Evolutionary conservation across 805 yeast species (phyloP).

Genomic region (Kodamaea kaohsiungensis): DNA sequence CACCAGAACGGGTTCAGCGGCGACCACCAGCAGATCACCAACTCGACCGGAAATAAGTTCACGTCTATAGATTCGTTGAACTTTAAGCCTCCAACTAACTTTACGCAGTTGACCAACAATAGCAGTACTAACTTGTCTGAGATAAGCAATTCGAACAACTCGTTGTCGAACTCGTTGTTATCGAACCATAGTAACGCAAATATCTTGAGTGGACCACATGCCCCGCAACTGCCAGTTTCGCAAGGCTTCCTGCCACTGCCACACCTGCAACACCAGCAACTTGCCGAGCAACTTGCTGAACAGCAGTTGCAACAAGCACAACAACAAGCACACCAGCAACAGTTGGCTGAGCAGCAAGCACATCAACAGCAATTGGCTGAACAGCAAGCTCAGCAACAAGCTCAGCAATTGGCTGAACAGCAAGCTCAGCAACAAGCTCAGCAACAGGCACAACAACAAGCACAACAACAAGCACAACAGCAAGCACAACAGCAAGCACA

Average conservation of each 20-base stretch:
- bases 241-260: constrained; percentile 14
- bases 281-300: constrained; percentile 14
- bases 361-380: constrained; percentile 10
- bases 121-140: constrained; percentile 43
- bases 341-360: constrained; percentile 9
- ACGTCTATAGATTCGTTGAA: constrained; percentile 39
- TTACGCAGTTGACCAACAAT: constrained; percentile 41
- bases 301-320: constrained; percentile 11
- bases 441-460: constrained; percentile 10
- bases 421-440: constrained; percentile 14
- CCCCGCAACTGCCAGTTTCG: constrained; percentile 10
- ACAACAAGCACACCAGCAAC: constrained; percentile 9
- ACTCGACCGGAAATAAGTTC: constrained; percentile 23
- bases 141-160: constrained; percentile 26
- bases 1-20: constrained; percentile 4
- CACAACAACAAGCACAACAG: constrained; percentile 13
- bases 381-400: constrained; percentile 12
- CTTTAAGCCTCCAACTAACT: constrained; percentile 43
- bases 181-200: constrained; percentile 16
- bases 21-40: background rate
- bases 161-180: constrained; percentile 22
- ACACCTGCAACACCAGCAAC: constrained; percentile 13
- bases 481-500: constrained; percentile 16
- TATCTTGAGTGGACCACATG: constrained; percentile 10
- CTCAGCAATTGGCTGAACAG: constrained; percentile 7